Percentiles rank a stretch among this genome's conserved stretches.
phyloP scores from a whole-genome alignment of 495 filamentous ascomycete genomes.

The Penicillium taxi region DNA sequence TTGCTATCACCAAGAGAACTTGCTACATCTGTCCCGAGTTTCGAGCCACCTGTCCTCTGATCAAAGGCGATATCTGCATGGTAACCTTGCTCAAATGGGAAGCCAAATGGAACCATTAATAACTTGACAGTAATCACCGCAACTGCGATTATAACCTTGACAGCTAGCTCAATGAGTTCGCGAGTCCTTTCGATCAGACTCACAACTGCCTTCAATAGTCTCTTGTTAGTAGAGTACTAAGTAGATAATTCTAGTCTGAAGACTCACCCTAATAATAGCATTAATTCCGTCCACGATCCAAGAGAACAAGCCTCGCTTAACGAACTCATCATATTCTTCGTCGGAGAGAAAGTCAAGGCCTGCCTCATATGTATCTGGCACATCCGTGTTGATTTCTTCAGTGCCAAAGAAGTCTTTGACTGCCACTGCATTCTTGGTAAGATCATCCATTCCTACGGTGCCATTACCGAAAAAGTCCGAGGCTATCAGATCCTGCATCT shows the following conservation, averaged over 20 bases:
- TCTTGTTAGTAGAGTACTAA: not conserved
- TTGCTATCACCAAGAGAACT: not conserved
- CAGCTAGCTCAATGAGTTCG: not conserved
- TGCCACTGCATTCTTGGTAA: not conserved
- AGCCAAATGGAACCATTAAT: not conserved
- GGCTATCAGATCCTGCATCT: too few relatives aligned
- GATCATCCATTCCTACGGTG: not conserved
- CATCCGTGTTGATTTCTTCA: not conserved
- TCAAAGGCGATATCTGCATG: not conserved
- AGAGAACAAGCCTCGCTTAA: not conserved
- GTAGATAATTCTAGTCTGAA: not conserved
- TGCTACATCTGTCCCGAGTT: not conserved
- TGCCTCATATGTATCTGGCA: not conserved
- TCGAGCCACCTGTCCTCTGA: not conserved
- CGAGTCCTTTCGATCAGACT: not conserved
- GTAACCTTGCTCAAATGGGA: not conserved
- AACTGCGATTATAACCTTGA: not conserved
- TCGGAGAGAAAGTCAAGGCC: not conserved
- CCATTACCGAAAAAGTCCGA: not conserved
- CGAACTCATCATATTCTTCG: constrained; percentile 1
- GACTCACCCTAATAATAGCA: not conserved
- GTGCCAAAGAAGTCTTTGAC: not conserved
- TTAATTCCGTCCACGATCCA: not conserved
- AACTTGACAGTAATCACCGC: constrained; percentile 1
- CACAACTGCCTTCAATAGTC: not conserved